Conservation (phyloP, 306 rosid species). For the Lathyrus sativus region DNA sequence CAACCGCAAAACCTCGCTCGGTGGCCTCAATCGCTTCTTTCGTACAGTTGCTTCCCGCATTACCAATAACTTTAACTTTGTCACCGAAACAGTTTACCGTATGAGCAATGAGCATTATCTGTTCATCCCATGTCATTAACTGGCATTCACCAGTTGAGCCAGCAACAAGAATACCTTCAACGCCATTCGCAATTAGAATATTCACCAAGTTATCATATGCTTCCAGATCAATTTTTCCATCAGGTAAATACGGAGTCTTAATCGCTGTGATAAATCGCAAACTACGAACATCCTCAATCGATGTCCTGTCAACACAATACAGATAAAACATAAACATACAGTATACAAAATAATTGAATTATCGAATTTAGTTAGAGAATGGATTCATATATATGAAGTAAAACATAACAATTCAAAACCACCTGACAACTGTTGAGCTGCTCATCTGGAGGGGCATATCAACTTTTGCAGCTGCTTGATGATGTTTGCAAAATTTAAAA, state of each 20-base stretch:
- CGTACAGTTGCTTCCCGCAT: conserved; percentile 82
- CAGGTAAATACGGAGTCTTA: conserved; percentile 85
- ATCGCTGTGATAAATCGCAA: conserved; percentile 75
- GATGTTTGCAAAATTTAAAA: conserved; percentile 8
- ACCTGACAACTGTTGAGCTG: conserved; percentile 55
- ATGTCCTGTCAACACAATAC: conserved; percentile 58
- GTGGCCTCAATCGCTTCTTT: conserved; percentile 79
- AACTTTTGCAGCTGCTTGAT: conserved; percentile 51
- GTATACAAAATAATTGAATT: not conserved
- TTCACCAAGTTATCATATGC: conserved; percentile 80
- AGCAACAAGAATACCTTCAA: conserved; percentile 76
- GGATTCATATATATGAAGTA: not conserved
- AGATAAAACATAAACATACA: conserved; percentile 34
- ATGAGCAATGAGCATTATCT: conserved; percentile 7
- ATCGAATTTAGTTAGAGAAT: not conserved
- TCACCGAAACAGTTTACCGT: conserved; percentile 73
- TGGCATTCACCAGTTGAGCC: conserved; percentile 82
- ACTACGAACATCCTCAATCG: conserved; percentile 58
- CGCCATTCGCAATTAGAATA: conserved; percentile 62
- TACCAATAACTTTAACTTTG: conserved; percentile 74
- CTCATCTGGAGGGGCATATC: conserved; percentile 65
- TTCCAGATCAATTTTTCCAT: conserved; percentile 78
- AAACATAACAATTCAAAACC: not conserved
- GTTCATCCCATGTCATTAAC: conserved; percentile 19
- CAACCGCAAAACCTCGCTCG: conserved; percentile 84